A percentile compares a stretch with the other conserved stretches of the same genome.
phyloP scores from a whole-genome alignment of 129 eudicot species.

The Pittosporum tobira region DNA sequence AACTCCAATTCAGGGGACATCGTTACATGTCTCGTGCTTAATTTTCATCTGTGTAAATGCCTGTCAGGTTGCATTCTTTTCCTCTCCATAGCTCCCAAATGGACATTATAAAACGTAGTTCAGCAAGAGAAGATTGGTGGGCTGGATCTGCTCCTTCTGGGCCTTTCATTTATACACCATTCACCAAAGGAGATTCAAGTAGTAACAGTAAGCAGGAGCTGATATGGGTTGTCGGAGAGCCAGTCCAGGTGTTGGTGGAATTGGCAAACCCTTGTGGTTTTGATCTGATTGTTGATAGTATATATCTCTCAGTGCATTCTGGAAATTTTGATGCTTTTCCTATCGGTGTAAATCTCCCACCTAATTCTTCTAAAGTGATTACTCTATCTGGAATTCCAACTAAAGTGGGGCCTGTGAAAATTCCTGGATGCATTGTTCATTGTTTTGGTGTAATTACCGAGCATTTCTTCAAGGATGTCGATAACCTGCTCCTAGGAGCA shows the following conservation, averaged over 20 bases:
- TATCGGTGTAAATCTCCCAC: conserved; percentile 67
- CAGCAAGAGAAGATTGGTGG: conserved; percentile 93
- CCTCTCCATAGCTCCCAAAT: conserved; percentile 76
- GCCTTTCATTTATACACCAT: conserved; percentile 94
- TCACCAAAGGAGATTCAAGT: conserved; percentile 82
- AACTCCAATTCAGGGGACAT: too few species aligned
- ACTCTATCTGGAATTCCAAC: conserved; percentile 88
- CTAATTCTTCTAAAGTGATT: conserved; percentile 88
- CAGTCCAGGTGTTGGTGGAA: conserved; percentile 85
- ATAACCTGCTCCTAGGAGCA: conserved; percentile 80
- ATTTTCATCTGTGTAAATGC: background rate
- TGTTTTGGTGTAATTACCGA: conserved; percentile 91
- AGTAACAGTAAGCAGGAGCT: conserved; percentile 62
- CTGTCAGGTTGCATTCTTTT: conserved; percentile 84
- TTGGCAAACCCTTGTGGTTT: conserved; percentile 97
- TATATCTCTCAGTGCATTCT: conserved; percentile 74
- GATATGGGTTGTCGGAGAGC: conserved; percentile 92
- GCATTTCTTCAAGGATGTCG: conserved; percentile 89
- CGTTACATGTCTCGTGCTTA: too few species aligned
- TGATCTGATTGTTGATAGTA: conserved; percentile 71
- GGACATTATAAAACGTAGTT: conserved; percentile 75
- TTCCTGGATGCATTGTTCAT: conserved; percentile 92
- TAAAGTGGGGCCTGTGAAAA: conserved; percentile 60
- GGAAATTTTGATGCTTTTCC: conserved; percentile 92
- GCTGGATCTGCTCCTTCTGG: conserved; percentile 96